A percentile compares a stretch with the other conserved stretches of the same genome.
Evolutionary conservation across 169 alveolate species (phyloP).

Genomic region (Eimeria sp.): DNA sequence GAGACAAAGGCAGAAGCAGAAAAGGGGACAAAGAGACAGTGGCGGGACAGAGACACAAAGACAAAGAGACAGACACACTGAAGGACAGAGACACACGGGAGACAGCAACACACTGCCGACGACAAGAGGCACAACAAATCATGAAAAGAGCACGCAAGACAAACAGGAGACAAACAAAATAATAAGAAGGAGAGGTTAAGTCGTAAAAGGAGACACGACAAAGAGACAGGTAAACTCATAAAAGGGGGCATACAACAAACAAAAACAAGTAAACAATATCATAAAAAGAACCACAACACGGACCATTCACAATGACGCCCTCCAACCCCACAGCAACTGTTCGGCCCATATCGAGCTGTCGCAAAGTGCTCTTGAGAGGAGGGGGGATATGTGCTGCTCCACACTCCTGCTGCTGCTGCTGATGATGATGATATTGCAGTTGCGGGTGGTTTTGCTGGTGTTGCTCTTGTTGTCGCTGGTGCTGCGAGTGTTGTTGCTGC

Average conservation of each 20-base stretch:
- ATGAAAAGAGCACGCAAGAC: not conserved
- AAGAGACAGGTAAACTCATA: too few species aligned
- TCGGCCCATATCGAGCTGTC: conserved; percentile 36
- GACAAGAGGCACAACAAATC: not conserved
- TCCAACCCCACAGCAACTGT: conserved; percentile 38
- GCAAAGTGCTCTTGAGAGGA: conserved; percentile 24
- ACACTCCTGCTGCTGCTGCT: not conserved
- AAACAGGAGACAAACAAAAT: not conserved
- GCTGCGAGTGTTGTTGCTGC: not conserved
- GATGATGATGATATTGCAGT: not conserved
- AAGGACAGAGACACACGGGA: not conserved
- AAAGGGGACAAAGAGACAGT: not conserved
- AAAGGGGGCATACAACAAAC: too few species aligned
- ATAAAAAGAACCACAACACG: not conserved
- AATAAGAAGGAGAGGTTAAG: not conserved
- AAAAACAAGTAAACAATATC: not conserved
- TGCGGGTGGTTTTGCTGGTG: conserved; percentile 12
- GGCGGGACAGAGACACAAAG: not conserved
- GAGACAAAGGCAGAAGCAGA: not conserved
- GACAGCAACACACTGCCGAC: not conserved
- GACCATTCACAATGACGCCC: conserved; percentile 41
- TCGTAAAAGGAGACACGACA: too few species aligned
- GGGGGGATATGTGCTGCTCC: conserved; percentile 17
- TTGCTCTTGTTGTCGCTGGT: not conserved
- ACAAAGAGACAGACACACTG: not conserved